A percentile compares a stretch with the other conserved stretches of the same genome.
These are phyloP conservation scores for Lagenaria siceraria DNA, from an alignment of 306 rosid species.

Conservation along the genomic window DNA sequence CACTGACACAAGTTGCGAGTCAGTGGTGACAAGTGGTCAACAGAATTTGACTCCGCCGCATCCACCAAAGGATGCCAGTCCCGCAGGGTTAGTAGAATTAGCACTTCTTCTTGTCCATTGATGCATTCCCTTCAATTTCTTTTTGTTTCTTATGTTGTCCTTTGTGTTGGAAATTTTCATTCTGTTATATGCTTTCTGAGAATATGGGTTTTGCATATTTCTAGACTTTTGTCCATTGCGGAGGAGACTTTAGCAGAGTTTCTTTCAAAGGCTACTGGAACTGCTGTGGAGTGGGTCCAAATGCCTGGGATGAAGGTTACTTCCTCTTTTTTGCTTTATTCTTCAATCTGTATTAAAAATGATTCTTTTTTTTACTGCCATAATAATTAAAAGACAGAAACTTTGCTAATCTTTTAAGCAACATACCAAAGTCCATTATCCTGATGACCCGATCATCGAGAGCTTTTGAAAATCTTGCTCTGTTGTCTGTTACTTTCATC, in stretches of 20 bases:
- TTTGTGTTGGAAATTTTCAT: background rate
- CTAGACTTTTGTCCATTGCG: slow-evolving; percentile 97
- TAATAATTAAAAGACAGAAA: slow-evolving; percentile 5
- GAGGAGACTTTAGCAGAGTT: slow-evolving; percentile 99
- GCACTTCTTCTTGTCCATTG: background rate
- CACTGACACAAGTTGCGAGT: slow-evolving; percentile 91
- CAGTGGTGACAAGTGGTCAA: slow-evolving; percentile 92
- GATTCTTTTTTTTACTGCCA: background rate
- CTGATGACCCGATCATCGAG: background rate
- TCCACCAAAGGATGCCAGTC: slow-evolving; percentile 99
- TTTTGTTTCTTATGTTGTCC: background rate
- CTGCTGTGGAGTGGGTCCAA: slow-evolving; percentile 99
- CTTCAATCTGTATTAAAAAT: slow-evolving; percentile 6
- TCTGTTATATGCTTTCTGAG: slow-evolving; percentile 14
- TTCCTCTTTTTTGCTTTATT: slow-evolving; percentile 2
- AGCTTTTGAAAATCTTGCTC: background rate
- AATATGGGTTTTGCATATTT: slow-evolving; percentile 16
- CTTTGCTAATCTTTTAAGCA: slow-evolving; percentile 33
- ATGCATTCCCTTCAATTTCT: background rate
- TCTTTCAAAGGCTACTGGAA: slow-evolving; percentile 99
- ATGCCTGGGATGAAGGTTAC: slow-evolving; percentile 99
- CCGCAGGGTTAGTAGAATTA: slow-evolving; percentile 74
- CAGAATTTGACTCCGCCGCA: slow-evolving; percentile 87
- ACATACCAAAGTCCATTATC: slow-evolving; percentile 2
- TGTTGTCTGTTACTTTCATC: slow-evolving; percentile 1